phyloP scores from a whole-genome alignment of 306 rosid genomes.

The Luffa aegyptiaca region DNA sequence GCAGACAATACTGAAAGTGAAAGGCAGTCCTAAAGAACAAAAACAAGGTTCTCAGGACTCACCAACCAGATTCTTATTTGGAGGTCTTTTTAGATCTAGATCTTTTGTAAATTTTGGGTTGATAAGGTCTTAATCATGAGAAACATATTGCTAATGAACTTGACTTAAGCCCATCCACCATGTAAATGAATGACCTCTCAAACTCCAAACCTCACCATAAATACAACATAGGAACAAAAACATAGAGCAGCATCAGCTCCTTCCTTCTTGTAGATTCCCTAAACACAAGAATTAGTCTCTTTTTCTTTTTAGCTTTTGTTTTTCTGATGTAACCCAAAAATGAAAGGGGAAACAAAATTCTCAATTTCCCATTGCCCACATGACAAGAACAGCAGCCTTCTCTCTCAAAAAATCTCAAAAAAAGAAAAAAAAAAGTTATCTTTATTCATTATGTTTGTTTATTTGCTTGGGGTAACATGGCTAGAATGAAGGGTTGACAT shows the following conservation, averaged over 20 bases:
- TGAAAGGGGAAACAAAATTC: not conserved
- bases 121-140: constrained; percentile 63
- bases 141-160: not conserved
- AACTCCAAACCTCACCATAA: not conserved
- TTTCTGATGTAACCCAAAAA: not conserved
- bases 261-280: not conserved
- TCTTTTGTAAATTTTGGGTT: constrained; percentile 84
- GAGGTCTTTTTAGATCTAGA: constrained; percentile 94
- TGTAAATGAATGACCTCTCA: not conserved
- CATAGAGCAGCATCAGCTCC: not conserved
- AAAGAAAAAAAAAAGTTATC: no score
- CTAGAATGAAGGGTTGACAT: not conserved
- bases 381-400: not conserved
- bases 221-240: not conserved
- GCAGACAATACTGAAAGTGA: constrained; percentile 84
- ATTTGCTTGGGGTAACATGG: not conserved
- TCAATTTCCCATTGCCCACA: not conserved
- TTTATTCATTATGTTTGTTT: not conserved
- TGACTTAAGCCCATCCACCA: not conserved
- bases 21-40: constrained; percentile 58
- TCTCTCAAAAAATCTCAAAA: no score
- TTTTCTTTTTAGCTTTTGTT: not conserved
- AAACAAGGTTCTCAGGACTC: constrained; percentile 66
- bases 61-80: constrained; percentile 71
- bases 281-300: not conserved